Conservation (phyloP, 2,329 filamentous ascomycete genomes). For the Penicillium sp. region DNA sequence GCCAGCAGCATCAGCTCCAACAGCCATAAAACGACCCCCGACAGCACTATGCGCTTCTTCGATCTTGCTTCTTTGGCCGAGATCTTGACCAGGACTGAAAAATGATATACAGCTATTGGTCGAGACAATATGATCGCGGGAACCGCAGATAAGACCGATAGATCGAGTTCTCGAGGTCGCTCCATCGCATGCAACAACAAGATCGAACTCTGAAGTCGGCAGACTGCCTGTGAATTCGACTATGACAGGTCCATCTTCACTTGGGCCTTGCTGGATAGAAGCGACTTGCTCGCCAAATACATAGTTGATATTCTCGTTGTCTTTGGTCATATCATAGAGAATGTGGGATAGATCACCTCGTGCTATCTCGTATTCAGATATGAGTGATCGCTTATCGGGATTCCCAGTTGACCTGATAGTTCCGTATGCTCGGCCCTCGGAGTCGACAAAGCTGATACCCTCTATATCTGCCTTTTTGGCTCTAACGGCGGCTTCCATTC, state of each 20-base stretch:
- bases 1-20: constrained; percentile 30
- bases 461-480: constrained; percentile 23
- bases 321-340: constrained; percentile 38
- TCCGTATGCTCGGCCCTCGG: constrained; percentile 27
- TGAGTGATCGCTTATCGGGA: constrained; percentile 33
- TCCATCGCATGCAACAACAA: constrained; percentile 53
- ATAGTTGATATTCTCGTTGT: constrained; percentile 38
- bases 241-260: constrained; percentile 33
- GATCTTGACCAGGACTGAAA: constrained; percentile 42
- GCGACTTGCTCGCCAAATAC: constrained; percentile 41
- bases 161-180: constrained; percentile 49
- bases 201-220: constrained; percentile 43
- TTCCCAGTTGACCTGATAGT: constrained; percentile 32
- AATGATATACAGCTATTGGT: constrained; percentile 45
- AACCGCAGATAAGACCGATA: constrained; percentile 43
- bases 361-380: constrained; percentile 41
- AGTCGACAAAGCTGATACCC: constrained; percentile 31
- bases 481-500: constrained; percentile 32
- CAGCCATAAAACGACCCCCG: constrained; percentile 40
- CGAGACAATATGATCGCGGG: constrained; percentile 40
- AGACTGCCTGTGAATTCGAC: constrained; percentile 45
- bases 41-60: constrained; percentile 39
- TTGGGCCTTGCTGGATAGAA: constrained; percentile 33
- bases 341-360: constrained; percentile 36
- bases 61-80: constrained; percentile 40